Evolutionary conservation across 805 yeast species (phyloP).

Genomic region (Cyberlindnera veronae): DNA sequence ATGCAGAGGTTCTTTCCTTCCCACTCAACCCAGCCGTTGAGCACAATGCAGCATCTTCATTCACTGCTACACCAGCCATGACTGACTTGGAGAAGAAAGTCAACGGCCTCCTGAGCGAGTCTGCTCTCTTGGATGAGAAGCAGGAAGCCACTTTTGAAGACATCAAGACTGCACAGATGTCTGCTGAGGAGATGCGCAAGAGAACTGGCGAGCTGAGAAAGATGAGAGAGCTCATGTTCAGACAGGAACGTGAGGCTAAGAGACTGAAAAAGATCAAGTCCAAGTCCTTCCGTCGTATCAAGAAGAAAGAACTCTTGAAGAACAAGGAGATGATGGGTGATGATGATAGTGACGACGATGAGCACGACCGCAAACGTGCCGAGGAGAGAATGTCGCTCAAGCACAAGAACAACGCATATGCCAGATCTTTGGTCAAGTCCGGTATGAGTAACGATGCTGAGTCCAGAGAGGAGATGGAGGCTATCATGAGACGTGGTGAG

Average conservation of each 20-base stretch:
- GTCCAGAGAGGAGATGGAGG: slow-evolving; percentile 87
- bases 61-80: slow-evolving; percentile 39
- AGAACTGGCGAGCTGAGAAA: slow-evolving; percentile 79
- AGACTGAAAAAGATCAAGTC: slow-evolving; percentile 94
- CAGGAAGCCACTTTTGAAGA: slow-evolving; percentile 86
- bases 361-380: slow-evolving; percentile 74
- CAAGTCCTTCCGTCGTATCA: slow-evolving; percentile 79
- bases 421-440: slow-evolving; percentile 80
- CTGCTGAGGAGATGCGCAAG: slow-evolving; percentile 73
- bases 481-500: slow-evolving; percentile 88
- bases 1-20: slow-evolving; percentile 80
- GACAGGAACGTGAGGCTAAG: slow-evolving; percentile 89
- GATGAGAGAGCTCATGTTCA: slow-evolving; percentile 94
- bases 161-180: slow-evolving; percentile 73
- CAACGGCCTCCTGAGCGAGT: slow-evolving; percentile 53
- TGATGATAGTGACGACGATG: slow-evolving; percentile 51
- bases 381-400: slow-evolving; percentile 88
- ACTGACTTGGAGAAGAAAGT: slow-evolving; percentile 69
- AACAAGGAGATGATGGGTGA: slow-evolving; percentile 67
- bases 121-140: slow-evolving; percentile 67
- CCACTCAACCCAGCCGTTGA: slow-evolving; percentile 54
- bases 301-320: slow-evolving; percentile 76
- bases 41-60: slow-evolving; percentile 51
- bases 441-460: slow-evolving; percentile 87
- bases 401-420: slow-evolving; percentile 92